Evolutionary conservation across 2,329 filamentous ascomycete genomes (phyloP), one percentile per base, ranked within the genome.

Genomic region (Cladophialophora immunda): DNA sequence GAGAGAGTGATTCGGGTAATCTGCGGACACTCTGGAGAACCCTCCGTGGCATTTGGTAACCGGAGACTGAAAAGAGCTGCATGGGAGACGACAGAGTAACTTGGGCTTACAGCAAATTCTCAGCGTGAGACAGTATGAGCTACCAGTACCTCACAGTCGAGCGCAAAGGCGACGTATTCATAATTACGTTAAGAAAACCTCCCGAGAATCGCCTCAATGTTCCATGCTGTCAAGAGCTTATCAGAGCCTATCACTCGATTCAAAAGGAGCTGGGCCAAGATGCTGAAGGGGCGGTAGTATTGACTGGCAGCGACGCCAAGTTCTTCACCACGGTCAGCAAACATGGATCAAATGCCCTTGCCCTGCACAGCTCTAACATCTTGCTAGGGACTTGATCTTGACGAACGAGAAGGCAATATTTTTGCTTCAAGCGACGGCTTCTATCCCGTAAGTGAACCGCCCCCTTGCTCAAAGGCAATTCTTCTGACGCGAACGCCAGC

Each of bases 391-490:
- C 73, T 83, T 17, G 82, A 84, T 32, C 73, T 84, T 1, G 81
- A 83, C 47, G 81, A 84, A 69, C 70, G 74, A 7, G 79, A 81
- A 52, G 79, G 77, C 11, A 83, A 82, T 68, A 82, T 83, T 29
- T 83, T 82, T 59, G 86, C 82, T 75, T 87, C 89, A 29, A 81
- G 81, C 19, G 86, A 83, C 71, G 81, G 80, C 25, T 89, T 88
- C 58, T 84, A 83, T 6, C 86, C 87, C 75, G 75, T 83, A 5
- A 74, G 83, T 22, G 78, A 79, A 32, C 80, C 80, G 54, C 32
- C 9, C 27, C 19, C 9, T 38, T 34, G 17, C n/a, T n/a, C 36
- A 17, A 15, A 7, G 34, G 9, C 27, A 29, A 32, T 34, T 22
- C 58, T 45, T 32, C 64, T 50, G 17, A 57, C 15, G 25, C 4